These are phyloP conservation scores for Starmerella riodocensis DNA, from an alignment of 805 yeast species.

Conservation along the genomic window DNA sequence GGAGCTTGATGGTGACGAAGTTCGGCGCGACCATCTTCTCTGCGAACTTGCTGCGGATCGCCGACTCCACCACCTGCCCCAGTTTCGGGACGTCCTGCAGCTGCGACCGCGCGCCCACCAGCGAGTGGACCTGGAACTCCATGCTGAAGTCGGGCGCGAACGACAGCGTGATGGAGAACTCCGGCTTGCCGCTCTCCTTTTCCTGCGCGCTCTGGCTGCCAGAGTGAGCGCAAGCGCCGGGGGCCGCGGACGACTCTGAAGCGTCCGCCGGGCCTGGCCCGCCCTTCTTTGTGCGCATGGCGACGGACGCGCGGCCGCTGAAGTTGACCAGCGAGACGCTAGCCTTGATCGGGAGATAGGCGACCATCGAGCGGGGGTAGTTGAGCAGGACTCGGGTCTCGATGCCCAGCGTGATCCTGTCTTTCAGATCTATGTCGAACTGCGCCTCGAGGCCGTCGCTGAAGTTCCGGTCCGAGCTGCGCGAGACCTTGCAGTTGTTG, in stretches of 20 bases:
- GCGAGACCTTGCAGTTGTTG: conserved; percentile 71
- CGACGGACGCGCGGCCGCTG: conserved; percentile 77
- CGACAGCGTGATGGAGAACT: conserved; percentile 70
- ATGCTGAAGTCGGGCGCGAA: conserved; percentile 83
- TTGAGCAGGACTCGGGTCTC: conserved; percentile 64
- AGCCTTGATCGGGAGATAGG: conserved; percentile 72
- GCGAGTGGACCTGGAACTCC: conserved; percentile 76
- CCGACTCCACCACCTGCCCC: conserved; percentile 67
- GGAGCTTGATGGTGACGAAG: conserved; percentile 71
- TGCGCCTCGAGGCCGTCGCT: conserved; percentile 49
- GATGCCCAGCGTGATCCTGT: conserved; percentile 66
- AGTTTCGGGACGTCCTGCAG: conserved; percentile 88
- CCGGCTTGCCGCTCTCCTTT: conserved; percentile 1
- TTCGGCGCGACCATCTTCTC: conserved; percentile 92
- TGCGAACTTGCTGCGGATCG: conserved; percentile 74
- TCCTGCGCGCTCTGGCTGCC: no score
- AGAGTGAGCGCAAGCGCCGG: no score
- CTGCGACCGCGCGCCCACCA: conserved; percentile 86
- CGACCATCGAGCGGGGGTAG: conserved; percentile 70
- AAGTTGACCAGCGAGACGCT: conserved; percentile 82
- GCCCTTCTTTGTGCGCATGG: conserved; percentile 26
- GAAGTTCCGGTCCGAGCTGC: conserved; percentile 16
- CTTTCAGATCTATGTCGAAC: conserved; percentile 76
- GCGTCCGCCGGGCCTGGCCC: background rate
- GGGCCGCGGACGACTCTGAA: no score